Base-by-base conservation (phyloP, 345 rosid genomes). In the Crucihimalaya himalaica region DNA sequence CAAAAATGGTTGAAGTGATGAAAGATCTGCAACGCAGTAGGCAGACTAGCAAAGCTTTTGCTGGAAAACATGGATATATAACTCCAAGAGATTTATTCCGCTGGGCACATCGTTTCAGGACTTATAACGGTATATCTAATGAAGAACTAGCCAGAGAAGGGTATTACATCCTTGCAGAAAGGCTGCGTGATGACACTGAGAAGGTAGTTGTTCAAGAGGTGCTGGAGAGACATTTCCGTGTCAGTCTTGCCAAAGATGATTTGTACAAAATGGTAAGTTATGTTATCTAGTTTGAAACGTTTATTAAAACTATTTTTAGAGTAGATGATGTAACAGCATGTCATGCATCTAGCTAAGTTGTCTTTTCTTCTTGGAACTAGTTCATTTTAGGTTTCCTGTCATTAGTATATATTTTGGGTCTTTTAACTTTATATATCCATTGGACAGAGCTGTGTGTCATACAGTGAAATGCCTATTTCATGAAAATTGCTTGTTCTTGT, bases 11-110 rank as follows among this genome's bases (percentile, higher is more conserved):
- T 60, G 89, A 91, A 42, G 87, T 94, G 65, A 91, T 94, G 98
- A 91, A 85, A 81, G 97, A 89, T 79, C 76, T 94, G 87, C 97
- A 91, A 79, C 81, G 93, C 67, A 91, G 82, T 54, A 83, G 98
- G 74, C 98, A 89, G 82, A 87, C 80, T 70, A 94, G 97, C 84
- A 91, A 91, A 80, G 92, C 89, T 16, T 94, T 94, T 86, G 97
- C 98, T 76, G 98, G 98, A 73, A 94, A 94, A 84, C 98, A 94
- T 78, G 98, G 98, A 70, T 94, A 83, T 81, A 89, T 94, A 70
- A 94, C 98, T 67, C 97, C 98, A 37, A 81, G 98, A 73, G 98
- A 94, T 74, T 83, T 94, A 78, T 91, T 94, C 80, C 93, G 98
- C 70, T 94, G 97, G 98, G 97, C 98, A 62, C 73, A 83, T 79